Percentiles rank a stretch among this genome's conserved stretches.
Conservation (phyloP, 2,329 filamentous ascomycete genomes). For the Stachybotrys elegans region DNA sequence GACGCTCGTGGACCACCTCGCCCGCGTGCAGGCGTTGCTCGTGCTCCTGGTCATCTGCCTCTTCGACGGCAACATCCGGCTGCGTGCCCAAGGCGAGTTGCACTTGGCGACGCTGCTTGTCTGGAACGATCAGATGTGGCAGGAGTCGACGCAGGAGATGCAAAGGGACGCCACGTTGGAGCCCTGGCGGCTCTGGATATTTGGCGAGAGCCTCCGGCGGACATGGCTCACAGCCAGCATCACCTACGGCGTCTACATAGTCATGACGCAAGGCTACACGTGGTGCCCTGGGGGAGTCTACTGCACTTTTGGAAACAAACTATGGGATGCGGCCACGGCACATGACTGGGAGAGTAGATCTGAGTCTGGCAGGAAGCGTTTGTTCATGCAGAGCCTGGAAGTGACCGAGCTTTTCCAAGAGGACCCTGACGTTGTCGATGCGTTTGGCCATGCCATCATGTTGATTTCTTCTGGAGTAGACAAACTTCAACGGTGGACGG, state of each 20-base stretch:
- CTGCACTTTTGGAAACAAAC: not conserved
- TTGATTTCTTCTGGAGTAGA: conserved; percentile 1
- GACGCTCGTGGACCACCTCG: conserved; percentile 1
- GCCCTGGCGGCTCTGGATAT: not conserved
- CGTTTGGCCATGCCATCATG: not conserved
- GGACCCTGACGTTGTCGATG: not conserved
- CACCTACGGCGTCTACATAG: not conserved
- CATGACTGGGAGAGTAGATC: conserved; percentile 1
- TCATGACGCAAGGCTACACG: not conserved
- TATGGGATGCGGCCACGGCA: conserved; percentile 1
- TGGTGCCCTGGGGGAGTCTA: not conserved
- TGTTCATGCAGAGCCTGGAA: not conserved
- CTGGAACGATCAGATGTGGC: conserved; percentile 1
- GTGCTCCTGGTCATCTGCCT: conserved; percentile 1
- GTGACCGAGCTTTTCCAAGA: not conserved
- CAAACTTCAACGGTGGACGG: conserved; percentile 1
- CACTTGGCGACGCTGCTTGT: not conserved
- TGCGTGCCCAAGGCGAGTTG: not conserved
- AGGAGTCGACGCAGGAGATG: not conserved
- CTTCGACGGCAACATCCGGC: conserved; percentile 1
- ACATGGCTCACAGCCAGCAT: not conserved
- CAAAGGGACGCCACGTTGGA: not conserved
- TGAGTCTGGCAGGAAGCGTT: not conserved
- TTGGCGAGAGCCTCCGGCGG: conserved; percentile 1
- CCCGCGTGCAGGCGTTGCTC: conserved; percentile 1